Conservation (phyloP, 1,139 yeast species). For the Geotrichum candidum region DNA sequence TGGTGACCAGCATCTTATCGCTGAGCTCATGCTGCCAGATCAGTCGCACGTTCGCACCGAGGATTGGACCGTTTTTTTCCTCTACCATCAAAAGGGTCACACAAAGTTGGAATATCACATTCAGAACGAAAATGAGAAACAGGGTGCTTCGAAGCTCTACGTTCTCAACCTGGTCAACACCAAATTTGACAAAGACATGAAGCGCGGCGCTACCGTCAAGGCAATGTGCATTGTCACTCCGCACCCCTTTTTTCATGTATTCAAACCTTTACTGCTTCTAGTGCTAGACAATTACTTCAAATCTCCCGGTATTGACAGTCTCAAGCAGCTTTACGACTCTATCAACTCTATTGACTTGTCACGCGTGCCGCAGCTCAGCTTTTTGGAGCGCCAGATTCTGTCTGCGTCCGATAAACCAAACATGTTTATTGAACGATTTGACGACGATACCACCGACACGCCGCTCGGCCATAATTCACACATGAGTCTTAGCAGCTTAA, state of each 20-base stretch:
- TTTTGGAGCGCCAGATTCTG: conserved; percentile 32
- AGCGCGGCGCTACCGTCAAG: conserved; percentile 53
- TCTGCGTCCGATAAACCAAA: conserved; percentile 29
- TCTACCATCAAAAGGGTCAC: conserved; percentile 36
- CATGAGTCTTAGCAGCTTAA: conserved; percentile 5
- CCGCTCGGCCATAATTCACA: not conserved
- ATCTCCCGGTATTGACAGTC: conserved; percentile 27
- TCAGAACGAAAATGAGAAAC: conserved; percentile 24
- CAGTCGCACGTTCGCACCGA: conserved; percentile 56
- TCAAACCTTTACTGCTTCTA: conserved; percentile 52
- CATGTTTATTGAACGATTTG: conserved; percentile 32
- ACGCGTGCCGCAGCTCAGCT: conserved; percentile 30
- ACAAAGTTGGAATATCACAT: conserved; percentile 30
- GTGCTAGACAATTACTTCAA: conserved; percentile 44
- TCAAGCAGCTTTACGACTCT: conserved; percentile 37
- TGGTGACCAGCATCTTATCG: conserved; percentile 26
- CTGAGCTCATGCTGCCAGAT: conserved; percentile 62
- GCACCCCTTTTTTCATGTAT: conserved; percentile 49
- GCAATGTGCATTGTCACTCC: conserved; percentile 51
- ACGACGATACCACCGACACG: conserved; percentile 15
- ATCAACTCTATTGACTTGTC: conserved; percentile 36
- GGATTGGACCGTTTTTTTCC: conserved; percentile 54
- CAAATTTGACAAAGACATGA: conserved; percentile 39
- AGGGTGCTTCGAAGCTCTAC: conserved; percentile 43
- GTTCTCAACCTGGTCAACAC: conserved; percentile 52